phyloP scores from a whole-genome alignment of 192 early-diverging fungal species.

The Gamsiella multidivaricata region DNA sequence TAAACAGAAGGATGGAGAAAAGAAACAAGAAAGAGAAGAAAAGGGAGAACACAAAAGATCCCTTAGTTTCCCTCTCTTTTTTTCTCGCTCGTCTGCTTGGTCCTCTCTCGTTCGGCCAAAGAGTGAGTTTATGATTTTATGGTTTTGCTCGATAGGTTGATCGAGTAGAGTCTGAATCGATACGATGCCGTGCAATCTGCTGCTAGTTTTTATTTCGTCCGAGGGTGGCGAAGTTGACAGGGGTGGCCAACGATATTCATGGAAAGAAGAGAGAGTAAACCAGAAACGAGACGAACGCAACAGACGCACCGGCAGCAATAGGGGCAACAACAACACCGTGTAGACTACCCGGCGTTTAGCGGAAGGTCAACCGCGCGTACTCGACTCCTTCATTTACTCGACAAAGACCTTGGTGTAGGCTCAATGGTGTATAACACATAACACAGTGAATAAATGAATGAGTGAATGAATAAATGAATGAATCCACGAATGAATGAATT shows the following conservation, averaged over 20 bases:
- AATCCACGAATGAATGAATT: too few relatives aligned
- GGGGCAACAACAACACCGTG: too few relatives aligned
- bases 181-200: background rate
- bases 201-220: background rate
- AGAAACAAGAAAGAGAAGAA: background rate
- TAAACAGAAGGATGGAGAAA: background rate
- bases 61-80: background rate
- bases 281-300: background rate
- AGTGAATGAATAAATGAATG: too few relatives aligned
- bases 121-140: conserved; percentile 3
- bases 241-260: background rate
- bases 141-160: background rate
- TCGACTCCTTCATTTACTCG: too few relatives aligned
- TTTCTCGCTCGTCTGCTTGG: background rate
- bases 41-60: background rate
- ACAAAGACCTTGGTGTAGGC: too few relatives aligned
- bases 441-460: too few relatives aligned
- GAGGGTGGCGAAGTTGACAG: background rate
- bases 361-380: too few relatives aligned
- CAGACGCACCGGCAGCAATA: background rate
- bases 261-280: too few relatives aligned
- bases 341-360: too few relatives aligned
- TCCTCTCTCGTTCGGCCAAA: background rate
- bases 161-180: background rate
- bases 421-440: too few relatives aligned